A percentile compares a stretch with the other conserved stretches of the same genome.
These are phyloP conservation scores for Mortierella sp. DNA, from an alignment of 371 early-diverging fungal genomes.

Conservation along the genomic window DNA sequence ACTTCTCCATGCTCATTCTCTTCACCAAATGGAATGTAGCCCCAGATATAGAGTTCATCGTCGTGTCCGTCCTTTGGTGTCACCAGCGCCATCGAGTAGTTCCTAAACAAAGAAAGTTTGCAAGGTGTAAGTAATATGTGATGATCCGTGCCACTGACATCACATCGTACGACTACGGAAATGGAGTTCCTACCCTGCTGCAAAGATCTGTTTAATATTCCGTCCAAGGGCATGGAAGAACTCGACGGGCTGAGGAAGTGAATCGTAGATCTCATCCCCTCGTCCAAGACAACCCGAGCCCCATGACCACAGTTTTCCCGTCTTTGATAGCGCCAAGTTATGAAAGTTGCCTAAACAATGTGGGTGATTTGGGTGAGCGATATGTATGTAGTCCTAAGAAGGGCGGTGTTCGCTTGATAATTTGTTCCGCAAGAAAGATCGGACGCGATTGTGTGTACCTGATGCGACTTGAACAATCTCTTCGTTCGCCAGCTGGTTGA, in stretches of 20 bases:
- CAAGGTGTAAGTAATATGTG: background rate
- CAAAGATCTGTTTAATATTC: constrained; percentile 50
- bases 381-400: too few species aligned
- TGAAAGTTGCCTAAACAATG: constrained; percentile 43
- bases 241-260: constrained; percentile 54
- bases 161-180: too few species aligned
- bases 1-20: constrained; percentile 35
- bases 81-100: constrained; percentile 48
- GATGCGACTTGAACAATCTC: constrained; percentile 55
- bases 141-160: background rate
- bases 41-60: constrained; percentile 57
- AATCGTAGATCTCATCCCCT: constrained; percentile 55
- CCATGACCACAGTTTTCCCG: constrained; percentile 59
- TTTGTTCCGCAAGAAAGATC: constrained; percentile 12
- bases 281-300: constrained; percentile 56
- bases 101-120: constrained; percentile 10
- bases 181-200: constrained; percentile 36
- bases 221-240: constrained; percentile 54
- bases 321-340: constrained; percentile 48
- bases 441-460: constrained; percentile 18
- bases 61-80: constrained; percentile 49
- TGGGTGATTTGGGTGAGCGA: background rate
- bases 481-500: constrained; percentile 50
- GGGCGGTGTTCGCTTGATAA: background rate
- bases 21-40: constrained; percentile 55